phyloP scores from a whole-genome alignment of 192 early-diverging fungal genomes.

The Mortierella alpina region DNA sequence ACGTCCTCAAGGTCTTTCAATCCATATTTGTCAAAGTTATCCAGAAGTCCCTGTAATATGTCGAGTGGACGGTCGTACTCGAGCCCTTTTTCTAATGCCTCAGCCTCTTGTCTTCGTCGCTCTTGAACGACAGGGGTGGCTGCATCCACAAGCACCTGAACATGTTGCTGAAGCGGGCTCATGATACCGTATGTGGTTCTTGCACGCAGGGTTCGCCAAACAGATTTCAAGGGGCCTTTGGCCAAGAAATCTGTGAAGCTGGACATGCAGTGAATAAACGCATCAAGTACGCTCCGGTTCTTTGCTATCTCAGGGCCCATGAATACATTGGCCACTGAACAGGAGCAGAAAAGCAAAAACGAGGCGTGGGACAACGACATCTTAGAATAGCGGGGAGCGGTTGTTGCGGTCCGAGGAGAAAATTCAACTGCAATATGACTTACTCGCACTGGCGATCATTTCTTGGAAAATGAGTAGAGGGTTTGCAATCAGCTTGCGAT shows the following conservation, averaged over 20 bases:
- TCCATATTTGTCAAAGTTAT: constrained; percentile 47
- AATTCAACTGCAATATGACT: neutral
- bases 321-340: constrained; percentile 33
- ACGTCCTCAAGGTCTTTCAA: constrained; percentile 42
- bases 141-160: constrained; percentile 15
- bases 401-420: neutral
- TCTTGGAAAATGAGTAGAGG: constrained; percentile 35
- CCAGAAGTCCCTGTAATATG: constrained; percentile 49
- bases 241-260: constrained; percentile 26
- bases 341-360: neutral
- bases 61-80: constrained; percentile 40
- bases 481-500: constrained; percentile 24
- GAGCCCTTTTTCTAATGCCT: constrained; percentile 2
- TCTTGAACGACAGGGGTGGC: constrained; percentile 26
- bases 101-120: constrained; percentile 24
- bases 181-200: neutral
- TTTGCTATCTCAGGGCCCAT: constrained; percentile 34
- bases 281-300: constrained; percentile 19
- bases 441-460: constrained; percentile 57
- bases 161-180: constrained; percentile 24
- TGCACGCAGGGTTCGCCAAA: constrained; percentile 14
- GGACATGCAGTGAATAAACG: constrained; percentile 24
- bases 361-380: neutral
- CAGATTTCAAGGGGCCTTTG: neutral
- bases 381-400: no score